Evolutionary conservation across 192 early-diverging fungal species (phyloP), one percentile per base, ranked within the genome.

Genomic region (Umbelopsis sp.): DNA sequence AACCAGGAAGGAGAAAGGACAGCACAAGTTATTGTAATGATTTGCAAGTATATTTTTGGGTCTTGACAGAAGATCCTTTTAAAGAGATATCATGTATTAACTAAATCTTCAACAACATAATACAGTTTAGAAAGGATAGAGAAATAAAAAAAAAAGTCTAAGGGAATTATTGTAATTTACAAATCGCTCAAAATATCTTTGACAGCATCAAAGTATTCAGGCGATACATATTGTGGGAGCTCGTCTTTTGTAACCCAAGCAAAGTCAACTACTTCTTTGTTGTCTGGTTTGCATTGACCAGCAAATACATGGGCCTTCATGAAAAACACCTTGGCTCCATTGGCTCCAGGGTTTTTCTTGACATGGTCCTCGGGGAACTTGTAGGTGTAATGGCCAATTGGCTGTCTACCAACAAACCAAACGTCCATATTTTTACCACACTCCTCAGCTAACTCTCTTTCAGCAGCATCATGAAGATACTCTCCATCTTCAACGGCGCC

Each of bases 391-490:
- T 92, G 88, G 9, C 92, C 92, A 48, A 95, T 85, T 4, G 95
- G 95, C 20, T 89, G 88, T 64, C 84, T 78, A n/a, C 94, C 94
- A 11, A 97, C 95, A 50, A 92, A 85, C 93, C 93, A 97, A 18
- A 88, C 82, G 70, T 93, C 91, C 89, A 95, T 89, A 53, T 85
- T 78, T 37, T 72, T 75, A 53, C 94, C 95, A 76, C 91, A 93
- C 46, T 81, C 81, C 41, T 90, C 89, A 46, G 78, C 78, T 66
- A 96, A 75, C 61, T 86, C 84, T 71, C 93, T 88, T 66, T 82
- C 80, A 44, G 95, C 93, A 50, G 91, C 93, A 87, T 90, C 82
- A 71, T 90, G 84, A 68, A 96, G 78, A 53, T 88, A 81, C 84
- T 96, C 94, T 13, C 79, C 76, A 30, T 74, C 78, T 66, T 85